A percentile compares a stretch with the other conserved stretches of the same genome.
phyloP scores from a whole-genome alignment of 1,284 basidiomycete species.

The Malassezia dermatis region DNA sequence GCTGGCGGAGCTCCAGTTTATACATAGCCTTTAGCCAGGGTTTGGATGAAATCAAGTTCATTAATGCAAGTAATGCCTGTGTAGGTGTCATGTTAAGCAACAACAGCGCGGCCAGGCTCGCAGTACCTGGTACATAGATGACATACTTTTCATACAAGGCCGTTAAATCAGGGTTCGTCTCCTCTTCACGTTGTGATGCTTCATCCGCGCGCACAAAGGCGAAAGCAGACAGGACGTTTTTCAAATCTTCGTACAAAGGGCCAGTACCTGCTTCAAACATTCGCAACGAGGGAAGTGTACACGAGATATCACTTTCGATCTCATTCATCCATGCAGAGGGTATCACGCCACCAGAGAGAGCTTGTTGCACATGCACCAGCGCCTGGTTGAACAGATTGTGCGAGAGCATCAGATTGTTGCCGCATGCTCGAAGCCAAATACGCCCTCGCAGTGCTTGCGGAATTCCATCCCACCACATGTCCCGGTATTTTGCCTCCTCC shows the following conservation, averaged over 20 bases:
- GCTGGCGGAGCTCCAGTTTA: slow-evolving; percentile 19
- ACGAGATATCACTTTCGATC: slow-evolving; percentile 69
- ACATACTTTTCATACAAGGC: slow-evolving; percentile 13
- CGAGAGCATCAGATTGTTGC: slow-evolving; percentile 72
- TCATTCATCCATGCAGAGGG: slow-evolving; percentile 53
- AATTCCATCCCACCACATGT: slow-evolving; percentile 84
- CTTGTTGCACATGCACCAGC: slow-evolving; percentile 18
- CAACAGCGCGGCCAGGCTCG: slow-evolving; percentile 69
- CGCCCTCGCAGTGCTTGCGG: slow-evolving; percentile 71
- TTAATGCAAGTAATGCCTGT: slow-evolving; percentile 71
- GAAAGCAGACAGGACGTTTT: slow-evolving; percentile 80
- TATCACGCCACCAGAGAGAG: slow-evolving; percentile 5
- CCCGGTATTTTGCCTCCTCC: slow-evolving; percentile 58
- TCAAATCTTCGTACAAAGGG: slow-evolving; percentile 74
- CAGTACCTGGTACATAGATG: slow-evolving; percentile 38
- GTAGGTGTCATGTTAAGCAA: slow-evolving; percentile 68
- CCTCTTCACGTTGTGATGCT: slow-evolving; percentile 37
- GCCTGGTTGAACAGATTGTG: slow-evolving; percentile 23
- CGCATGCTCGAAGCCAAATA: slow-evolving; percentile 79
- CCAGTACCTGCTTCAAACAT: slow-evolving; percentile 69
- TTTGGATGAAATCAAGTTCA: slow-evolving; percentile 57
- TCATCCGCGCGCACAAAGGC: slow-evolving; percentile 80
- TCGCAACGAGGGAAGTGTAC: slow-evolving; percentile 74
- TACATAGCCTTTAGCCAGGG: slow-evolving; percentile 39
- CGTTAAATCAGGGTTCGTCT: background rate